A percentile compares a stretch with the other conserved stretches of the same genome.
phyloP scores from a whole-genome alignment of 768 basidiomycete genomes.

The Lyophyllum shimeji region DNA sequence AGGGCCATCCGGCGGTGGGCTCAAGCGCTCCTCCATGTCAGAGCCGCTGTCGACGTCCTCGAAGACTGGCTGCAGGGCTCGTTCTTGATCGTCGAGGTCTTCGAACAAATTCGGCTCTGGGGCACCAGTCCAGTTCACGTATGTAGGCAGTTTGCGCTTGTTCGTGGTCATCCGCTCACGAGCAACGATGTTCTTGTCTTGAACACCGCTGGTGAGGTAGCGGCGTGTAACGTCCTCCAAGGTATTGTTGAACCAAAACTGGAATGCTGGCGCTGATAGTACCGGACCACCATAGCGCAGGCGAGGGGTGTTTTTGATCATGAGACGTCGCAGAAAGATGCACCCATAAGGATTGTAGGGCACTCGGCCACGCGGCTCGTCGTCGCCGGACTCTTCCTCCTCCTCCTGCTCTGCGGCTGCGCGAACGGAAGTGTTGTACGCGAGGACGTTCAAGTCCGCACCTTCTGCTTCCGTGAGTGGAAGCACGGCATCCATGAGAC shows the following conservation, averaged over 20 bases:
- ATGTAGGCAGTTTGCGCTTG: neutral
- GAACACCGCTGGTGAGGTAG: neutral
- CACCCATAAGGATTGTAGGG: slow-evolving; percentile 12
- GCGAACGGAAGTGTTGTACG: neutral
- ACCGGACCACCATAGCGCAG: neutral
- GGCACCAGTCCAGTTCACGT: neutral
- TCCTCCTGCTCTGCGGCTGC: slow-evolving; percentile 2
- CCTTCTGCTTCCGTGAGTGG: slow-evolving; percentile 6
- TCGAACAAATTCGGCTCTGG: neutral
- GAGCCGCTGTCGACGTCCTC: neutral
- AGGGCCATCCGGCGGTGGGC: neutral
- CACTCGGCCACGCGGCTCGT: neutral
- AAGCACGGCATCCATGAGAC: slow-evolving; percentile 13
- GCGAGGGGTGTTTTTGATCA: neutral
- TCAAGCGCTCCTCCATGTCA: neutral
- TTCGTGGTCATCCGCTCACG: neutral
- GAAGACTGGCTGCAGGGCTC: neutral
- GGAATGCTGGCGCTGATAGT: neutral
- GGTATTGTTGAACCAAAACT: neutral
- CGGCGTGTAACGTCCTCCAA: neutral
- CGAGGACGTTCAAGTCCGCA: neutral
- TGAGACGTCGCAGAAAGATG: slow-evolving; percentile 14
- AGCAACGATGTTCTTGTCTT: neutral
- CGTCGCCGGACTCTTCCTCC: slow-evolving; percentile 7
- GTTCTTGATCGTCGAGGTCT: neutral